These are phyloP conservation scores for Russula ochroleuca DNA, from an alignment of 768 basidiomycete genomes.

Conservation along the genomic window DNA sequence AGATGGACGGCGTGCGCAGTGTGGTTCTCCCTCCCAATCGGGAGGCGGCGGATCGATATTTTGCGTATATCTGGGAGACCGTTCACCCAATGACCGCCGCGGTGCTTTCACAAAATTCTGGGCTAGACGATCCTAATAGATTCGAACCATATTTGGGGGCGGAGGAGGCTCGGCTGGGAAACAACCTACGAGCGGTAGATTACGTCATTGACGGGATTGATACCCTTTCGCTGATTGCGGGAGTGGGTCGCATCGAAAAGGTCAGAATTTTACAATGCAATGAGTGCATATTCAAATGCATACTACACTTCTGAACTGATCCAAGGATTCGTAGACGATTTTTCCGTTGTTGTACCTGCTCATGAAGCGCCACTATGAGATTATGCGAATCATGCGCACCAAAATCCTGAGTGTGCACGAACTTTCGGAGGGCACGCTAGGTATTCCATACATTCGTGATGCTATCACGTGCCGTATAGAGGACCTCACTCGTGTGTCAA, in stretches of 20 bases:
- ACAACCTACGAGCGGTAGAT: constrained; percentile 29
- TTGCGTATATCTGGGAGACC: background rate
- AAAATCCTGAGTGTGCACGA: constrained; percentile 8
- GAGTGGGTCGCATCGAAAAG: constrained; percentile 32
- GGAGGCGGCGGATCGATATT: background rate
- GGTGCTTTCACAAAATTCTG: background rate
- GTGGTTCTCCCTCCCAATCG: constrained; percentile 21
- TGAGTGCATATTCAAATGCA: no score
- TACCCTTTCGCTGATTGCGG: constrained; percentile 31
- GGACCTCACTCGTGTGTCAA: constrained; percentile 8
- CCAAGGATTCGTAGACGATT: constrained; percentile 4
- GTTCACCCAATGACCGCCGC: constrained; percentile 19
- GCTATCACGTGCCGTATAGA: constrained; percentile 13
- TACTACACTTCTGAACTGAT: background rate
- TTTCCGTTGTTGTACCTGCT: constrained; percentile 26
- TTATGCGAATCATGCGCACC: constrained; percentile 20
- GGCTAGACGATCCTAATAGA: background rate
- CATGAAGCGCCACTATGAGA: constrained; percentile 27
- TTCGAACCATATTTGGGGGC: constrained; percentile 28
- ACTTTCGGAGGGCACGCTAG: background rate
- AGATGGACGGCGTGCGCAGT: constrained; percentile 19
- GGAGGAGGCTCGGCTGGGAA: constrained; percentile 31
- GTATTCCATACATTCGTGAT: background rate
- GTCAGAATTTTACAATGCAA: constrained; percentile 19
- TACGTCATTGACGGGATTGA: constrained; percentile 33